Evolutionary conservation across 768 basidiomycete genomes (phyloP).

Genomic region (Terana coerulea): DNA sequence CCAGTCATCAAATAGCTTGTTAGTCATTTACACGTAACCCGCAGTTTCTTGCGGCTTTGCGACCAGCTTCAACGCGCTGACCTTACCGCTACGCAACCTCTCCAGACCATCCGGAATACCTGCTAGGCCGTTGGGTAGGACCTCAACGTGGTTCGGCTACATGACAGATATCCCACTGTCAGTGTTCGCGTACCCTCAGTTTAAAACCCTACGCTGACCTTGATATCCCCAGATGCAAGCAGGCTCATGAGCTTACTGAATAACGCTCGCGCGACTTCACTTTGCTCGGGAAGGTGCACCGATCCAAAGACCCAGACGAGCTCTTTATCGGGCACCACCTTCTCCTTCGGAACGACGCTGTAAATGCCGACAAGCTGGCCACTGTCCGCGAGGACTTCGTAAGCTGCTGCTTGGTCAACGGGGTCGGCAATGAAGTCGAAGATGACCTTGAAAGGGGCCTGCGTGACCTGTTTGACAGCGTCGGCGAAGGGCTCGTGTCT

Average conservation of each 20-base stretch:
- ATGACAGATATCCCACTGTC: neutral
- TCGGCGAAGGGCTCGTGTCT: conserved; percentile 5
- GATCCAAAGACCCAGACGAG: conserved; percentile 14
- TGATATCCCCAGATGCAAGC: conserved; percentile 20
- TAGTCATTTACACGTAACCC: no score
- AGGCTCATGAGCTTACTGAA: conserved; percentile 18
- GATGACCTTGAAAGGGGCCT: conserved; percentile 18
- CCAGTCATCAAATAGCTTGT: no score
- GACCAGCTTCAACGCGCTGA: conserved; percentile 44
- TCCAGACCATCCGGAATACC: conserved; percentile 36
- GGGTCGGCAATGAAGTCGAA: conserved; percentile 20
- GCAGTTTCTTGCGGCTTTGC: conserved; percentile 33
- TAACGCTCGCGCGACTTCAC: conserved; percentile 14
- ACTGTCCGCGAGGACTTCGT: conserved; percentile 21
- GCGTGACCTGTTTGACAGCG: conserved; percentile 10
- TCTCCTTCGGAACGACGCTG: conserved; percentile 9
- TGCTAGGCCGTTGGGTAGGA: conserved; percentile 38
- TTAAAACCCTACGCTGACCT: conserved; percentile 16
- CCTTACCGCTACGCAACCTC: conserved; percentile 29
- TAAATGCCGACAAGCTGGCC: conserved; percentile 18
- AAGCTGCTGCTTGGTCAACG: conserved; percentile 19
- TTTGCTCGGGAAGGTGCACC: conserved; percentile 10
- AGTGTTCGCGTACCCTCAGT: neutral
- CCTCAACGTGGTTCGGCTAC: conserved; percentile 40
- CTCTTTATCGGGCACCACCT: conserved; percentile 14